Evolutionary conservation across 2,329 filamentous ascomycete species (phyloP), one percentile per base, ranked within the genome.

Genomic region (Corinectria fuckeliana): DNA sequence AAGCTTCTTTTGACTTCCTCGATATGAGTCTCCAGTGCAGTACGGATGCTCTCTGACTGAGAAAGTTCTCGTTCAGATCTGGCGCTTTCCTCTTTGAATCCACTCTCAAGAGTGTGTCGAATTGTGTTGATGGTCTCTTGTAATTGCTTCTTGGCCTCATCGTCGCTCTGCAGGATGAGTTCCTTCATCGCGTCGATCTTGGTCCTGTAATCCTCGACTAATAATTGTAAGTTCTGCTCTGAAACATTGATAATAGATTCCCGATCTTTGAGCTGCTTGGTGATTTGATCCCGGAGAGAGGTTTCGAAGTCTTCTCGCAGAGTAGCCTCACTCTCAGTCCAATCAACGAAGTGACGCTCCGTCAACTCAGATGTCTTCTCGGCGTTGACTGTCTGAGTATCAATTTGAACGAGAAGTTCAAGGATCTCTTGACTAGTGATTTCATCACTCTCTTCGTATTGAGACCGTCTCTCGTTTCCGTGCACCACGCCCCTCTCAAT

Each of bases 61-160:
- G 32, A 56, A n/a, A 66, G 51, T 7, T 50, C 50, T 14, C 42
- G 54, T 21, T 70, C 64, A 5, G 65, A 66, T 16, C 57, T 62
- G 20, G 50, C 51, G 45, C 48, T 68, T 34, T 69, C 69, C 39
- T 63, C 51, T 8, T 60, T 54, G 38, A 76, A 61, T 1, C 65
- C 64, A 23, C 65, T 32, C 11, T 71, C 61, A 14, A 76, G 56
- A 8, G 56, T 50, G 5, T 34, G 36, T 20, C 52, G 63, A 55
- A 75, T 62, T 5, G 64, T 62, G 1, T 55, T 39, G 11, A 69
- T 52, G 23, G 66, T 45, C 5, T 28, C 25, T 14, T 65, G 63
- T 2, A 75, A 16, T n/a, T 62, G 34, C 6, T 58, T 38, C 25
- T 67, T 61, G 11, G 55, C 30, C 36, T 54, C 54, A 21, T 67